Base-by-base conservation (phyloP, 805 yeast genomes). In the Metschnikowia similis region DNA sequence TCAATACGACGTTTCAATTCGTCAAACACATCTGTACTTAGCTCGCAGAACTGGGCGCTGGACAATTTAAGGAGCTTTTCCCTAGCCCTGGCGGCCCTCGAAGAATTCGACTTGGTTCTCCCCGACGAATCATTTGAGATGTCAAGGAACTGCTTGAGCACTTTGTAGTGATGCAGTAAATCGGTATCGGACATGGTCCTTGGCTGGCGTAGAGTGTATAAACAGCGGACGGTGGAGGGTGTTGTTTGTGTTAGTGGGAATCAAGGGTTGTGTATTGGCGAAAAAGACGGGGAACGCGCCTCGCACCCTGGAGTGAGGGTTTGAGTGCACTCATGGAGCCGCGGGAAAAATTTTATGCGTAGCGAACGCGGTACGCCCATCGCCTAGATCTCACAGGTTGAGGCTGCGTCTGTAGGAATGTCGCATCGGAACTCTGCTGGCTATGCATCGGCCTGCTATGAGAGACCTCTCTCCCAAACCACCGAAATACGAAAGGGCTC, bases 1-100 rank as follows among this genome's bases (percentile, higher is more conserved):
- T 74, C 80, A 38, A 80, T 77, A 55, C 99, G 78, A 62, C 99
- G 80, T 60, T 82, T 82, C 52, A 94, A 72, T 67, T 94, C 99
- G 67, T 94, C 99, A 64, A 83, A 87, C 10, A 94, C 97, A 66
- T 94, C 99, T 2, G 97, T 90, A 56, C 95, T 82, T 51, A 94
- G 79, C 66, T 94, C 99, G 53, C 79, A 77, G 63, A 94, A 90
- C 67, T 95, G 99, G 7, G 85, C 81, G 30, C 78, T 73, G 2
- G 96, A 85, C 48, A 95, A 77, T 62, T 88, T 89, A 54, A 86
- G 76, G 44, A 92, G 76, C 67, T 92, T 90, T 56, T 87, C 89
- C 57, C 96, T 77, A 2, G 97, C 97, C 63, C 88, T 83, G 36
- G 81, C 82, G 5, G 91, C 91, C 51, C 94, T 61, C n/a, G 79